phyloP scores from a whole-genome alignment of 73 alveolate species.

The Effrenium voratum region DNA sequence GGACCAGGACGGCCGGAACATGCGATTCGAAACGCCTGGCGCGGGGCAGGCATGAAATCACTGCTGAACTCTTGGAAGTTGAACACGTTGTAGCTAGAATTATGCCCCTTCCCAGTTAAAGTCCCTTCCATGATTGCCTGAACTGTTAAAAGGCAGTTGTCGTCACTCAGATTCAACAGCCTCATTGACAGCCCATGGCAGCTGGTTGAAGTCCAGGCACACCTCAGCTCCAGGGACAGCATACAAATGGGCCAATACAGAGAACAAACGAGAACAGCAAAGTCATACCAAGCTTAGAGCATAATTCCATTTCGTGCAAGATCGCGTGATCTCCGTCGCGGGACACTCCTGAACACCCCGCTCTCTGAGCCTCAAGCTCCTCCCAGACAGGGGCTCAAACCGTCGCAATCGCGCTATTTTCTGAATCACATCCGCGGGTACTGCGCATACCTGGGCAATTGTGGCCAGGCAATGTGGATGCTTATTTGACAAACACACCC shows the following conservation, averaged over 20 bases:
- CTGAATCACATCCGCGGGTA: no score
- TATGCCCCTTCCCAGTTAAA: neutral
- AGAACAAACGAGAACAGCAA: neutral
- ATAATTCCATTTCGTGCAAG: conserved; percentile 94
- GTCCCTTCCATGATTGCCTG: neutral
- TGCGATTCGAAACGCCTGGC: conserved; percentile 87
- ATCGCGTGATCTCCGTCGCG: conserved; percentile 82
- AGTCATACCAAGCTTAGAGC: neutral
- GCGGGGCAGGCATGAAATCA: neutral
- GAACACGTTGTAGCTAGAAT: neutral
- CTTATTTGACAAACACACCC: no score
- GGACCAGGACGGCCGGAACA: conserved; percentile 93
- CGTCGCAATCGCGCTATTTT: no score
- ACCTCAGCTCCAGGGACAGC: neutral
- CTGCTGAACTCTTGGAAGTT: neutral
- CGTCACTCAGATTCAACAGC: neutral
- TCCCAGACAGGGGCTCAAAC: no score
- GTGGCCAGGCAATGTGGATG: no score
- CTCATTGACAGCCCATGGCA: conserved; percentile 88
- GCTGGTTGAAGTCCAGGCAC: conserved; percentile 76
- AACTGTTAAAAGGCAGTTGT: neutral
- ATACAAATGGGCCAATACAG: neutral
- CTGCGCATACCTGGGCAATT: no score
- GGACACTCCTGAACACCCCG: conserved; percentile 68
- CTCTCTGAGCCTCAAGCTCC: no score